Evolutionary conservation across 2,329 filamentous ascomycete species (phyloP).

Genomic region (Cadophora sp.): DNA sequence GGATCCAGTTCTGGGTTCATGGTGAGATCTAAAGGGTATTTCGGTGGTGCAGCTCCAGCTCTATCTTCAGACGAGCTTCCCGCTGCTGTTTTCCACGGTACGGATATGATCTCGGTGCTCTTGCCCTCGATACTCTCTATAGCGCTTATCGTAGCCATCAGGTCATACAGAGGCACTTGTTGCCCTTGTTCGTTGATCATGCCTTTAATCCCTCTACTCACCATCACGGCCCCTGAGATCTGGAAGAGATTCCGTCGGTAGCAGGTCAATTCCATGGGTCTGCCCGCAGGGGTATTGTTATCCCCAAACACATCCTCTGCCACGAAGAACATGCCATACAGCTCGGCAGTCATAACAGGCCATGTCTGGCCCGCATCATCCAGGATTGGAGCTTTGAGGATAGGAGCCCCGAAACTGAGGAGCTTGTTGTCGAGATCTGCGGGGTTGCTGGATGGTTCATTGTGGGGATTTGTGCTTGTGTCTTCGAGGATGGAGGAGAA

Average conservation of each 20-base stretch:
- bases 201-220: slow-evolving; percentile 76
- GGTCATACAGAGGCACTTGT: slow-evolving; percentile 76
- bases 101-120: slow-evolving; percentile 90
- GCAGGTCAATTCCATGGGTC: slow-evolving; percentile 85
- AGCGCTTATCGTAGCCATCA: slow-evolving; percentile 83
- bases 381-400: slow-evolving; percentile 65
- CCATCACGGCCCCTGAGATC: slow-evolving; percentile 84
- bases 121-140: slow-evolving; percentile 94
- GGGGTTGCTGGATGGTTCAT: slow-evolving; percentile 27
- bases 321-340: slow-evolving; percentile 89
- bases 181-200: slow-evolving; percentile 80
- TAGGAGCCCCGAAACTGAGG: slow-evolving; percentile 73
- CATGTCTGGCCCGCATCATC: slow-evolving; percentile 71
- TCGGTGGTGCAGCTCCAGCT: slow-evolving; percentile 59
- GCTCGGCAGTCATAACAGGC: slow-evolving; percentile 73
- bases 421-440: slow-evolving; percentile 70
- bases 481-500: slow-evolving; percentile 47
- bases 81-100: slow-evolving; percentile 81
- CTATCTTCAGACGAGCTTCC: slow-evolving; percentile 42
- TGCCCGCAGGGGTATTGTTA: slow-evolving; percentile 55
- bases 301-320: slow-evolving; percentile 78
- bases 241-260: slow-evolving; percentile 96
- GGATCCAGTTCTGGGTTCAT: slow-evolving; percentile 76
- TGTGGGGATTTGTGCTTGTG: slow-evolving; percentile 32
- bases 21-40: slow-evolving; percentile 60